Conservation (phyloP, 176 grass and related monocot species). For the Dendrocalamus sinicus region DNA sequence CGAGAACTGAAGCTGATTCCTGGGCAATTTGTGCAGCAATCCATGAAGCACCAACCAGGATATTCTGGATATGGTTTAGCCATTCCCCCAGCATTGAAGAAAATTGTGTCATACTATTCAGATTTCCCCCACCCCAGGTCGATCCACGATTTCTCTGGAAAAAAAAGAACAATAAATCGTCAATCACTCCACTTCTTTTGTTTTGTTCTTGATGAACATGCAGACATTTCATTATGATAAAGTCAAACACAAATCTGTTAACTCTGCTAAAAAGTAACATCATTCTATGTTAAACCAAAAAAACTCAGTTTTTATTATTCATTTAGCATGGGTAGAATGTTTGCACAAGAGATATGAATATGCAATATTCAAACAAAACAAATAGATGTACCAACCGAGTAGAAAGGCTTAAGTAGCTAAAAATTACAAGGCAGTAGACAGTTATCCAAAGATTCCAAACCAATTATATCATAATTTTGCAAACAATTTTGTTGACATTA, state of each 20-base stretch:
- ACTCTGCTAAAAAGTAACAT: not conserved
- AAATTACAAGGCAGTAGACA: not conserved
- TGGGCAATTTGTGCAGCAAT: conserved; percentile 85
- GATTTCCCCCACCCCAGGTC: conserved; percentile 93
- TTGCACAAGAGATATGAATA: conserved; percentile 6
- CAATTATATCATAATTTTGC: not conserved
- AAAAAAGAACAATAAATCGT: not conserved
- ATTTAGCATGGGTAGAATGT: not conserved
- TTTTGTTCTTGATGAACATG: conserved; percentile 18
- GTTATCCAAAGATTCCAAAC: not conserved
- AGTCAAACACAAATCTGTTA: not conserved
- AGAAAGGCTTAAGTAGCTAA: not conserved
- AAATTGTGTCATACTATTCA: conserved; percentile 97
- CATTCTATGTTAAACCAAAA: not conserved
- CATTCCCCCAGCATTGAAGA: conserved; percentile 88
- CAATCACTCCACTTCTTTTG: conserved; percentile 14
- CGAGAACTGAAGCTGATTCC: conserved; percentile 91
- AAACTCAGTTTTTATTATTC: not conserved
- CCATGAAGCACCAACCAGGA: conserved; percentile 95
- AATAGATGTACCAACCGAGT: not conserved
- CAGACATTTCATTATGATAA: conserved; percentile 13
- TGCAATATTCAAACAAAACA: too few species aligned
- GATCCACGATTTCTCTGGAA: conserved; percentile 87
- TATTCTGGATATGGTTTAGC: conserved; percentile 93
- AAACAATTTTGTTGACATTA: not conserved